Conservation (phyloP, 257 asterid species). For the Solanum infundibuliforme region DNA sequence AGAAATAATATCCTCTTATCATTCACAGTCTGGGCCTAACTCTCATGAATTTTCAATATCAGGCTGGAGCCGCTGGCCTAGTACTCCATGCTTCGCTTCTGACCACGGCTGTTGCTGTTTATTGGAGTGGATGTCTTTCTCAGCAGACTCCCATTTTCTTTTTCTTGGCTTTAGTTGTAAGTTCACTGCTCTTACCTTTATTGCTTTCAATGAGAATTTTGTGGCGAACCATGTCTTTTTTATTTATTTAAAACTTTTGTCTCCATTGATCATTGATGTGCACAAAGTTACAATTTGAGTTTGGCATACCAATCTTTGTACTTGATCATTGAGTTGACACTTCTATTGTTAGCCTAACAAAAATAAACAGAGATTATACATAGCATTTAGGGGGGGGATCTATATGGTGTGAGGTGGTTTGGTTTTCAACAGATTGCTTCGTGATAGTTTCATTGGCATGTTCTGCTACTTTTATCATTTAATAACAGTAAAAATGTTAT, state of each 20-base stretch:
- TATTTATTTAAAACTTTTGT: background rate
- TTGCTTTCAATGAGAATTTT: background rate
- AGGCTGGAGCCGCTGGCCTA: constrained; percentile 98
- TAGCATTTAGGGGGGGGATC: background rate
- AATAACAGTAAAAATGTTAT: background rate
- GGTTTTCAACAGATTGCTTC: background rate
- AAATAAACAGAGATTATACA: background rate
- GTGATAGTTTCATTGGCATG: background rate
- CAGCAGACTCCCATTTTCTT: constrained; percentile 50
- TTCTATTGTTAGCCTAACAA: background rate
- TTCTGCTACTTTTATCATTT: background rate
- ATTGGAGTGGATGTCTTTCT: constrained; percentile 68
- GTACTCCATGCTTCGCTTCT: constrained; percentile 83
- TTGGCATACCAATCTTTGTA: background rate
- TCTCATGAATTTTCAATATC: constrained; percentile 15
- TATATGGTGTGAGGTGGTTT: background rate
- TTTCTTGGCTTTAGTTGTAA: constrained; percentile 77
- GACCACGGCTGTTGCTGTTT: constrained; percentile 68
- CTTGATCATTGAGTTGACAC: background rate
- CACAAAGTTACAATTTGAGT: background rate
- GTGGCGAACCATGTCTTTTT: background rate
- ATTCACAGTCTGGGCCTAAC: constrained; percentile 1
- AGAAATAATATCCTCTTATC: background rate
- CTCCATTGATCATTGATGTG: background rate
- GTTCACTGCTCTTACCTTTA: constrained; percentile 16